phyloP scores from a whole-genome alignment of 2,329 filamentous ascomycete genomes.

The Alternaria atra region DNA sequence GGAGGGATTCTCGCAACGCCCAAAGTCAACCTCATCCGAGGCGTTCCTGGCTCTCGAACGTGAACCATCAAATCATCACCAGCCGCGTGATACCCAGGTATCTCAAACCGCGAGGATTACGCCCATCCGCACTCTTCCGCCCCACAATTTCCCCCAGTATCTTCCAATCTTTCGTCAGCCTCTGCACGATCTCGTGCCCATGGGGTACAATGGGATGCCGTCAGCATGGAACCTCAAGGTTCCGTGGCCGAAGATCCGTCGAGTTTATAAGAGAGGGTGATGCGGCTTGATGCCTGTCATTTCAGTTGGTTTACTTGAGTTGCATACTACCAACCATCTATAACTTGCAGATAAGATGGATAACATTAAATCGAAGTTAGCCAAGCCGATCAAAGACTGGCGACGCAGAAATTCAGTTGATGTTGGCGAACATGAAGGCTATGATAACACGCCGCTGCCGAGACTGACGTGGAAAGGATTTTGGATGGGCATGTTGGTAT shows the following conservation, averaged over 20 bases:
- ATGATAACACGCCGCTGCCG: constrained; percentile 34
- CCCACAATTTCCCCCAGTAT: constrained; percentile 1
- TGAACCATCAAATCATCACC: background rate
- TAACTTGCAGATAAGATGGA: background rate
- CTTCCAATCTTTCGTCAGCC: background rate
- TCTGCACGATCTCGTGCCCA: background rate
- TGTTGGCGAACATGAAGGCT: constrained; percentile 33
- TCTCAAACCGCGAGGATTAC: background rate
- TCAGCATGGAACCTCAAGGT: background rate
- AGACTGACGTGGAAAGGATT: constrained; percentile 30
- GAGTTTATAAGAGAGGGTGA: background rate
- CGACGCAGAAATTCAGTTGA: constrained; percentile 23
- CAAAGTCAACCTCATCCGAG: background rate
- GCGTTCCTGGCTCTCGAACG: background rate
- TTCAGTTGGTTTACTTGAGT: background rate
- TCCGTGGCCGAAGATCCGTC: constrained; percentile 1
- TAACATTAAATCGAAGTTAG: constrained; percentile 23
- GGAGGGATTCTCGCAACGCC: background rate
- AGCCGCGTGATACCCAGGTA: constrained; percentile 1
- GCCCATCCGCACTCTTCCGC: constrained; percentile 9
- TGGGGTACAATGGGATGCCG: background rate
- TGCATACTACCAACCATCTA: background rate
- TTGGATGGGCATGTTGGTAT: constrained; percentile 41
- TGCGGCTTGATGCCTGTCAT: background rate
- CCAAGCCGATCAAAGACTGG: constrained; percentile 29